Base-by-base conservation (phyloP, 257 asterid species). In the Penstemon barbatus region DNA sequence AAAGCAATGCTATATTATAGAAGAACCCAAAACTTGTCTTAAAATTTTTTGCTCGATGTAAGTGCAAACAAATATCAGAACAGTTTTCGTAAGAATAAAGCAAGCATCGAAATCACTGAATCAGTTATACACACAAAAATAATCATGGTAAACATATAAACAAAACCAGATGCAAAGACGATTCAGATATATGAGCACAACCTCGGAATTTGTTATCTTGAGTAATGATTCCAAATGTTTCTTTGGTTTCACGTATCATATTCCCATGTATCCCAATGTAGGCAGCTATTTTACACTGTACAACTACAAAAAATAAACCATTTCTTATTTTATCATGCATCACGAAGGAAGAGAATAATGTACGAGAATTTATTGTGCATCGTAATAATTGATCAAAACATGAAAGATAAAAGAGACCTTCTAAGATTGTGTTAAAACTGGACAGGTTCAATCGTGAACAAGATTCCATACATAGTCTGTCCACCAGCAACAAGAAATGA, bases 211-310 rank as follows among this genome's bases (percentile, higher is more conserved):
- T 85, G 82, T 87, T 81, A 60, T 93, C 95, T 80, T 79, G 78
- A 52, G 90, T 79, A 69, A 93, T 86, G 74, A 93, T 85, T 78
- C 99, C 93, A 74, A 93, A 80, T 69, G 97, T 86, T 79, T 93
- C 96, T 65, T 83, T 80, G 77, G 95, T 90, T 83, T 90, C 96
- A 64, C 89, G 88, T 49, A 93, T 74, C 88, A 93, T 81, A 81
- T 90, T 85, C 77, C 99, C 99, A 63, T 18, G 70, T 57, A 85
- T 69, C 70, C 97, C 99, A 54, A 64, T 56, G 61, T 82, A 76
- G 75, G 81, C 62, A 61, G 60, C 72, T 73, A 70, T 51, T 75
- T 84, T 87, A 81, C 97, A 86, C 52, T 79, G 77, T 76, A 81
- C 91, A 82, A 93, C 97, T 93, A 79, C 79, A 65, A 65, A 74